Evolutionary conservation across 371 early-diverging fungal genomes (phyloP).

Genomic region (Circinella minor): DNA sequence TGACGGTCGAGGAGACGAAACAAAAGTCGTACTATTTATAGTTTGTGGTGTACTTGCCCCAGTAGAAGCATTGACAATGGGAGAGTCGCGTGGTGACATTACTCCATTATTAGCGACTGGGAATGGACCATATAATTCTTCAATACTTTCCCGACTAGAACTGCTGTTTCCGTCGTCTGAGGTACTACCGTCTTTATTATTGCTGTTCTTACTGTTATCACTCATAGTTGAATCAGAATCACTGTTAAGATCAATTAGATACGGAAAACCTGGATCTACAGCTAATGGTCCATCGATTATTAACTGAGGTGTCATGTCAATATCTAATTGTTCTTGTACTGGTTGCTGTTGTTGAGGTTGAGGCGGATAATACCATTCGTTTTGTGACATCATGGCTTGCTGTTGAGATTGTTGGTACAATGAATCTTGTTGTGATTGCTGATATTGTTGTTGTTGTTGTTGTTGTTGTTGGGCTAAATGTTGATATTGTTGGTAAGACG

Average conservation of each 20-base stretch:
- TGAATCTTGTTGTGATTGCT: background rate
- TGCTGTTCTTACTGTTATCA: background rate
- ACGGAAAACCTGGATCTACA: background rate
- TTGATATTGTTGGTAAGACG: background rate
- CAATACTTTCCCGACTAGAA: conserved; percentile 9
- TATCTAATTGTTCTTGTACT: background rate
- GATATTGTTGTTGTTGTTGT: background rate
- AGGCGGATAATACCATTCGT: background rate
- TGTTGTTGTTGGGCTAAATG: background rate
- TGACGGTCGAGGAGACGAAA: background rate
- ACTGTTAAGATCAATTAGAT: conserved; percentile 3
- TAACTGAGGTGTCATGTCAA: conserved; percentile 1
- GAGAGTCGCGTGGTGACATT: background rate
- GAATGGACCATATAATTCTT: conserved; percentile 22
- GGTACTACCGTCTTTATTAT: background rate
- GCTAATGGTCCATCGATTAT: conserved; percentile 4
- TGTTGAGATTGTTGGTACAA: background rate
- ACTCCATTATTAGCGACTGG: background rate
- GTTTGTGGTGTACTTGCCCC: background rate
- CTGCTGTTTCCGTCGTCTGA: background rate
- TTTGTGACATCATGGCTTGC: background rate
- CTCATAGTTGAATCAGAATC: background rate
- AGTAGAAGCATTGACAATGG: background rate
- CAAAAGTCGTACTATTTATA: too few relatives aligned
- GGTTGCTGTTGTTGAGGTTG: background rate